These are phyloP conservation scores for Sporothrix dimorphospora DNA, from an alignment of 2,329 filamentous ascomycete genomes.

Conservation along the genomic window DNA sequence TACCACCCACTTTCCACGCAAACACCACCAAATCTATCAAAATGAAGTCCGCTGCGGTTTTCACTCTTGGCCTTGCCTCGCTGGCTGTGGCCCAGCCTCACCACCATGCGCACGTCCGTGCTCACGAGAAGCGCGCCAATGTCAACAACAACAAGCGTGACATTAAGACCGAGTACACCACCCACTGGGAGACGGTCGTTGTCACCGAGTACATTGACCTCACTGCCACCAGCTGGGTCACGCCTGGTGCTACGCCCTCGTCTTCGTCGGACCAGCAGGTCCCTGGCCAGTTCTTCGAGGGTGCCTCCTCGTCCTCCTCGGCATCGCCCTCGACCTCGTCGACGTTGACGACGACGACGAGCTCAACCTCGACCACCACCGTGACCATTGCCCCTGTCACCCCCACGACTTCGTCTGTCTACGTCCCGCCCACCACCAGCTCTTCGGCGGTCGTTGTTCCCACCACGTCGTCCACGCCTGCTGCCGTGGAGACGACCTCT, in stretches of 20 bases:
- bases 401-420: neutral
- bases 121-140: constrained; percentile 45
- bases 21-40: constrained; percentile 33
- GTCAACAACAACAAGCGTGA: constrained; percentile 48
- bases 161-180: constrained; percentile 50
- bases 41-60: constrained; percentile 50
- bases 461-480: constrained; percentile 30
- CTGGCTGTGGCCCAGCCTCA: constrained; percentile 56
- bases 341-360: neutral
- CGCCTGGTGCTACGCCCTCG: constrained; percentile 38
- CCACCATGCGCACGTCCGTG: constrained; percentile 44
- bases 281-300: constrained; percentile 44
- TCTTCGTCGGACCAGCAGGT: constrained; percentile 32
- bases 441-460: constrained; percentile 24
- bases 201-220: constrained; percentile 55
- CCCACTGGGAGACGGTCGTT: constrained; percentile 56
- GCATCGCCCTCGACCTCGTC: constrained; percentile 20
- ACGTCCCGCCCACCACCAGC: constrained; percentile 17
- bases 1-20: neutral
- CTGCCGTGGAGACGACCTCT: constrained; percentile 22
- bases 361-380: constrained; percentile 11
- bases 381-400: neutral
- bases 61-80: constrained; percentile 47
- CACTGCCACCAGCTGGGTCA: constrained; percentile 52
- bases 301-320: constrained; percentile 30